These are phyloP conservation scores for Chalaropsis thielavioides DNA, from an alignment of 2,329 filamentous ascomycete species.

Conservation along the genomic window DNA sequence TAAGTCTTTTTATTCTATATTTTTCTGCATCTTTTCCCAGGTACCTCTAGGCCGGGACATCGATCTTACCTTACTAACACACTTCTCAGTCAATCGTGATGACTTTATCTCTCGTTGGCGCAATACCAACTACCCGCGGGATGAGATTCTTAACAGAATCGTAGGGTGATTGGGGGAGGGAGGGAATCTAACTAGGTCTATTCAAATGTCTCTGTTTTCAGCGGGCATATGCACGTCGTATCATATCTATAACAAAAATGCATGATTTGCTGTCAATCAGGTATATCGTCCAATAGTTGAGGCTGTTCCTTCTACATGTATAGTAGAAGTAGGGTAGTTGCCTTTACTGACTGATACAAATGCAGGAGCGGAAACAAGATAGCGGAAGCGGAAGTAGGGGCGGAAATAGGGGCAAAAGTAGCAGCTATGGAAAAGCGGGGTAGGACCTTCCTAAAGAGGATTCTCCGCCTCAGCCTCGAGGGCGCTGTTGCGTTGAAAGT, in stretches of 20 bases:
- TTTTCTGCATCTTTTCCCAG: not conserved
- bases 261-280: no score
- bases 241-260: no score
- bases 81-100: slow-evolving; percentile 54
- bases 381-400: not conserved
- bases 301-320: no score
- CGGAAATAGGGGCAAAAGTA: not conserved
- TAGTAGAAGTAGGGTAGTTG: no score
- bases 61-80: slow-evolving; percentile 2
- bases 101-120: slow-evolving; percentile 67
- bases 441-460: not conserved
- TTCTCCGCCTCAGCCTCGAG: no score
- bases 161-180: slow-evolving; percentile 12
- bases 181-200: not conserved
- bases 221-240: no score
- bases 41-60: not conserved
- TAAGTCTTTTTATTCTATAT: slow-evolving; percentile 32
- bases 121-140: slow-evolving; percentile 48
- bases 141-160: slow-evolving; percentile 26
- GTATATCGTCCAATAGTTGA: no score
- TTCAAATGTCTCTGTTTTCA: not conserved
- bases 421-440: not conserved
- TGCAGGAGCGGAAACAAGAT: not conserved
- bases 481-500: not conserved
- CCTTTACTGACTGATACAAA: not conserved